A percentile compares a stretch with the other conserved stretches of the same genome.
Conservation (phyloP, 495 filamentous ascomycete species). For the Cladorrhinum samala region DNA sequence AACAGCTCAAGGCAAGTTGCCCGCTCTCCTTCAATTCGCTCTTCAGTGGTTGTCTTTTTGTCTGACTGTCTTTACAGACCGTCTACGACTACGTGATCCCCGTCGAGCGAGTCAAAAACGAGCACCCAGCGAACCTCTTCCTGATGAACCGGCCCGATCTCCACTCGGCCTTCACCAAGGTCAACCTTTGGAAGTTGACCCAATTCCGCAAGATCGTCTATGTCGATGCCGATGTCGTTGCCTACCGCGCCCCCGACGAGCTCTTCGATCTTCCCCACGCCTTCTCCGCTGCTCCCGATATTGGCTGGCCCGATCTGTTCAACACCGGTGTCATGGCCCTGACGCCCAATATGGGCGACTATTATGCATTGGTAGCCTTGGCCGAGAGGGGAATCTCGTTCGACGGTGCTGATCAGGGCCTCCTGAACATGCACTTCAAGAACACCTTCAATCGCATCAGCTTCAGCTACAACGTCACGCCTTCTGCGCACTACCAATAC, state of each 20-base stretch:
- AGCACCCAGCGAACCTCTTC: conserved; percentile 72
- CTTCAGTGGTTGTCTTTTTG: too few species aligned
- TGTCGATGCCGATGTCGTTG: conserved; percentile 84
- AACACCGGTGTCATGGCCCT: conserved; percentile 94
- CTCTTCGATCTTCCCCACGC: conserved; percentile 68
- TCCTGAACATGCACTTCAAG: conserved; percentile 90
- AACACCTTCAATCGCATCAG: conserved; percentile 76
- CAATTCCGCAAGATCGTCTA: conserved; percentile 91
- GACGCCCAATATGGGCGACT: conserved; percentile 79
- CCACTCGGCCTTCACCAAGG: conserved; percentile 89
- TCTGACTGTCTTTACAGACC: conserved; percentile 45
- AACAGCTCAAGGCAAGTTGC: conserved; percentile 60
- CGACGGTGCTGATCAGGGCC: conserved; percentile 93
- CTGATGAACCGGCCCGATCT: conserved; percentile 90
- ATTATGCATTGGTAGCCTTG: conserved; percentile 74
- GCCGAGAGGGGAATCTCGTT: conserved; percentile 86
- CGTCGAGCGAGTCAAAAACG: conserved; percentile 69
- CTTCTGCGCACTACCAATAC: conserved; percentile 90
- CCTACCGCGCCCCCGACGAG: conserved; percentile 84
- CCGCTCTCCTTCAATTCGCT: conserved; percentile 5
- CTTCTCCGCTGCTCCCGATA: conserved; percentile 89
- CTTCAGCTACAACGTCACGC: conserved; percentile 96
- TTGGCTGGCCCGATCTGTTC: conserved; percentile 98
- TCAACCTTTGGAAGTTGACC: conserved; percentile 85
- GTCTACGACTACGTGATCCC: conserved; percentile 87